A percentile compares a stretch with the other conserved stretches of the same genome.
These are phyloP conservation scores for Senna tora DNA, from an alignment of 306 rosid genomes.

Conservation along the genomic window DNA sequence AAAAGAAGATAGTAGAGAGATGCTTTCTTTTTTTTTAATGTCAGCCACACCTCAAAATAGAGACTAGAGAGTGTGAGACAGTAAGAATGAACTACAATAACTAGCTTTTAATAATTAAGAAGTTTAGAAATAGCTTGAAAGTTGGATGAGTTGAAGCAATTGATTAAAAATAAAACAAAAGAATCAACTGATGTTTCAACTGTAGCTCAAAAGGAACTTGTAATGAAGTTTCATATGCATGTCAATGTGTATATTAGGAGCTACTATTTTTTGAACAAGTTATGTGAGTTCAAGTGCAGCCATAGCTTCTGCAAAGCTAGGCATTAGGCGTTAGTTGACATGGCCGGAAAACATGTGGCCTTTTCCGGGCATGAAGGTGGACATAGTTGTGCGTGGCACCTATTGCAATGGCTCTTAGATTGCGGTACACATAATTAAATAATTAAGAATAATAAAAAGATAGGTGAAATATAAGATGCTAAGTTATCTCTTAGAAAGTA, in stretches of 20 bases:
- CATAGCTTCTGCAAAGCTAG: neutral
- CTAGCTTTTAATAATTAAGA: neutral
- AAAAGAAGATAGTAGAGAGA: too few species aligned
- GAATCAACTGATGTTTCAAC: neutral
- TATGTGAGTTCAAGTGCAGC: conserved; percentile 1
- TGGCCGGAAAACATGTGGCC: neutral
- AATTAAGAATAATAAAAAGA: too few species aligned
- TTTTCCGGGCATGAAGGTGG: too few species aligned
- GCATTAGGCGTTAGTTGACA: neutral
- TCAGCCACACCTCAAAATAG: conserved; percentile 4
- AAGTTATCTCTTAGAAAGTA: too few species aligned
- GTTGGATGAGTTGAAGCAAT: conserved; percentile 2
- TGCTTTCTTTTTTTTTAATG: too few species aligned
- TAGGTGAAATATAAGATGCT: too few species aligned
- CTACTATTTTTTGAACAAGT: neutral
- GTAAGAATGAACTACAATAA: neutral
- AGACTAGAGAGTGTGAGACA: conserved; percentile 2
- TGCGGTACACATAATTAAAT: too few species aligned
- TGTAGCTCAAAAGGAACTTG: neutral
- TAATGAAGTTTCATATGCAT: neutral
- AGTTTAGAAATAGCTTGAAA: neutral
- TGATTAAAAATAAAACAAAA: neutral
- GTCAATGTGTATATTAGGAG: neutral
- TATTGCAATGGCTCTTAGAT: too few species aligned
- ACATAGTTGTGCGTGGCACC: too few species aligned